Percentiles rank a stretch among this genome's conserved stretches.
phyloP scores from a whole-genome alignment of 768 basidiomycete genomes.

The Termitomyces sp. region DNA sequence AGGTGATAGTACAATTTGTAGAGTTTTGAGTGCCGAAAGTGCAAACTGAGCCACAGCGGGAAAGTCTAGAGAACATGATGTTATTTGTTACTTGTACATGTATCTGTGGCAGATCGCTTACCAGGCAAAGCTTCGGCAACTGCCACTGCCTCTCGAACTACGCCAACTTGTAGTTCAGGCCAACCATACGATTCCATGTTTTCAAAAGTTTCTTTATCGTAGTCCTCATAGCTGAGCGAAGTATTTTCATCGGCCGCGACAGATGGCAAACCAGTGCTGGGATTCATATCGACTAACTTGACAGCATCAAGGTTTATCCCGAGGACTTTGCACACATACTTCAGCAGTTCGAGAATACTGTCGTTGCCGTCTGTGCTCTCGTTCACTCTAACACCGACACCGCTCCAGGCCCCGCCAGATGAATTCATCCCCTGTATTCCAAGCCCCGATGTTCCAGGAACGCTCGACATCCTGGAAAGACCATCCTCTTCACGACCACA shows the following conservation, averaged over 20 bases:
- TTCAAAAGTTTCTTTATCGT: conserved; percentile 42
- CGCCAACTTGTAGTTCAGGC: conserved; percentile 92
- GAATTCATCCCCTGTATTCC: conserved; percentile 47
- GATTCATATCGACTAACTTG: conserved; percentile 38
- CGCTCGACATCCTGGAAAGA: conserved; percentile 40
- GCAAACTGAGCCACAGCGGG: conserved; percentile 83
- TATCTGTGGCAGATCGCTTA: conserved; percentile 29
- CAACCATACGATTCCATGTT: conserved; percentile 73
- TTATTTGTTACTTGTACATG: conserved; percentile 4
- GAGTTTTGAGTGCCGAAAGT: conserved; percentile 78
- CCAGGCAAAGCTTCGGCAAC: conserved; percentile 92
- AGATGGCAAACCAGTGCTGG: conserved; percentile 10
- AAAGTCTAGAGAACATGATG: conserved; percentile 55
- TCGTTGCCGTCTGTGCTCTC: conserved; percentile 81
- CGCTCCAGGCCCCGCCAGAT: conserved; percentile 40
- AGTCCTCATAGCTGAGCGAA: conserved; percentile 16
- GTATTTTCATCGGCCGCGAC: not conserved
- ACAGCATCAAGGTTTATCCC: conserved; percentile 82
- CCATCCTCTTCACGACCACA: conserved; percentile 77
- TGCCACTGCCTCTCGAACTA: conserved; percentile 89
- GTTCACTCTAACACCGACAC: conserved; percentile 67
- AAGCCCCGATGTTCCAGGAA: conserved; percentile 41
- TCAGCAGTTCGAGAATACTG: conserved; percentile 74
- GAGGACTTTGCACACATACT: conserved; percentile 72
- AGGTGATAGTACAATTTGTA: conserved; percentile 66